Percentiles rank a stretch among this genome's conserved stretches.
These are phyloP conservation scores for Ophiostoma sp. DNA, from an alignment of 2,329 filamentous ascomycete species.

Conservation along the genomic window DNA sequence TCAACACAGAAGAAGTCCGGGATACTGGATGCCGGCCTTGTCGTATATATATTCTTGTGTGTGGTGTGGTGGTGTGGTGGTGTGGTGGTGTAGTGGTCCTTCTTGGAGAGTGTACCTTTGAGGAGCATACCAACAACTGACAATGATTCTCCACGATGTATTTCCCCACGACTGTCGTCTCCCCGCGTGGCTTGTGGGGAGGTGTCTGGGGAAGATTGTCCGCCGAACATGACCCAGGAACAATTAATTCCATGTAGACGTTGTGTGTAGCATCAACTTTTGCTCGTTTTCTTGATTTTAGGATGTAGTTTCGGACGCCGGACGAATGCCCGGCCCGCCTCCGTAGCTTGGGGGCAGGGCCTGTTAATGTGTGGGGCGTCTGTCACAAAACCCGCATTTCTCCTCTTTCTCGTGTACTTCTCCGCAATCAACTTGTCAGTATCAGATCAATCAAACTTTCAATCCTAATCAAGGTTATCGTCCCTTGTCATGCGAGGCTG, in stretches of 20 bases:
- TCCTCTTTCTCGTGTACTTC: neutral
- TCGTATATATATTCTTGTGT: neutral
- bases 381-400: neutral
- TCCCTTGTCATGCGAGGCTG: neutral
- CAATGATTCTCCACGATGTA: neutral
- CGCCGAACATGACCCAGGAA: neutral
- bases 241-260: neutral
- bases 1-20: neutral
- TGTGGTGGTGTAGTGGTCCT: no score
- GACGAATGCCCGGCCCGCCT: neutral
- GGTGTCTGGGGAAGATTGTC: neutral
- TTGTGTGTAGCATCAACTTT: neutral
- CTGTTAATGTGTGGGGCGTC: neutral
- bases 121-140: neutral
- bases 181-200: neutral
- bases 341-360: neutral
- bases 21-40: neutral
- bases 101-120: neutral
- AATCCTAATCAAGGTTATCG: neutral
- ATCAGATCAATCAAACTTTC: neutral
- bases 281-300: neutral
- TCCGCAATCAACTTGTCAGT: neutral
- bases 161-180: neutral
- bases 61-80: neutral
- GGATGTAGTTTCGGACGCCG: neutral